Evolutionary conservation across 2,329 filamentous ascomycete species (phyloP).

Genomic region (Talaromyces sp.): DNA sequence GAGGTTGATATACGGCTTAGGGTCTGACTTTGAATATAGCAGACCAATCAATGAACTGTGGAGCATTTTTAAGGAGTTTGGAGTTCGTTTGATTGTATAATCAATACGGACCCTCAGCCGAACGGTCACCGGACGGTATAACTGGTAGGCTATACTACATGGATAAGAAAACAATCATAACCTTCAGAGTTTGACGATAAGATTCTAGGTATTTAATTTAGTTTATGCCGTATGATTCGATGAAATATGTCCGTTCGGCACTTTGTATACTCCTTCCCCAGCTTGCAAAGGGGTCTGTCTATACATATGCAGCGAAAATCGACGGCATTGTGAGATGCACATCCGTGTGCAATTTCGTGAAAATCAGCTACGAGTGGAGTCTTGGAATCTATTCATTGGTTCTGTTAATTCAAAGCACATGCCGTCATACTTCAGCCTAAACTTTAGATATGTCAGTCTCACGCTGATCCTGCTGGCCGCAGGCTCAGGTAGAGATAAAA

Average conservation of each 20-base stretch:
- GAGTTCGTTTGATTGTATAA: not conserved
- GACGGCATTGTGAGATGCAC: not conserved
- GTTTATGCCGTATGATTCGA: no score
- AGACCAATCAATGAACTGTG: not conserved
- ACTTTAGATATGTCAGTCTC: not conserved
- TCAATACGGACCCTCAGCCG: no score
- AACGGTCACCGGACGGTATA: no score
- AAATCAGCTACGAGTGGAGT: not conserved
- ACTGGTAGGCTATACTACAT: not conserved
- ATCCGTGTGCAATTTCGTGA: not conserved
- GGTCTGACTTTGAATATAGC: not conserved
- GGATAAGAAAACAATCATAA: not conserved
- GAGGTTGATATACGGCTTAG: not conserved
- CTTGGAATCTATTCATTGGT: not conserved
- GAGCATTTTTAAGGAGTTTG: not conserved
- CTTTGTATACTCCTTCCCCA: not conserved
- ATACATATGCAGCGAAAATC: not conserved
- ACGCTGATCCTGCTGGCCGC: not conserved
- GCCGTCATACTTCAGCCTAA: not conserved
- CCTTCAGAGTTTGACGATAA: not conserved
- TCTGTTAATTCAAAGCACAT: not conserved
- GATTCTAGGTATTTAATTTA: no score
- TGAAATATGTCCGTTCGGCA: not conserved
- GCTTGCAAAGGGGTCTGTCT: not conserved
- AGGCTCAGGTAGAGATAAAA: not conserved